These are phyloP conservation scores for Dothideomycetes sp. DNA, from an alignment of 2,329 filamentous ascomycete genomes.

Conservation along the genomic window DNA sequence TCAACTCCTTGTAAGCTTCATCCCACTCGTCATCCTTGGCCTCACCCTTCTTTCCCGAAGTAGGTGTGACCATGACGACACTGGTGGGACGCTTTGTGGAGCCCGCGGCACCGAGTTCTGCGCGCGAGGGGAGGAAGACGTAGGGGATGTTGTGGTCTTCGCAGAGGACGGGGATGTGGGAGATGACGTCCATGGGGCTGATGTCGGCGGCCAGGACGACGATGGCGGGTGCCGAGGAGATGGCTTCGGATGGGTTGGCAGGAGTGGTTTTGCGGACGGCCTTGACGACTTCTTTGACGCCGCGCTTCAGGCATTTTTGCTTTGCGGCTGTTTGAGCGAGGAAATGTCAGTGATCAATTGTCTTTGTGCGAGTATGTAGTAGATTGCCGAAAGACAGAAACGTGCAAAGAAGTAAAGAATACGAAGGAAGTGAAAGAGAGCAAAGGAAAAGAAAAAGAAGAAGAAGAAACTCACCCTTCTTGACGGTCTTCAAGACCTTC, in stretches of 20 bases:
- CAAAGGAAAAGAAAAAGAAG: too few relatives aligned
- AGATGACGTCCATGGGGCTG: slow-evolving; percentile 97
- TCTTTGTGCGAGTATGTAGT: too few relatives aligned
- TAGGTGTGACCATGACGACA: slow-evolving; percentile 72
- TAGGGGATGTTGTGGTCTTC: slow-evolving; percentile 98
- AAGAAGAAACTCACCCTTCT: slow-evolving; percentile 43
- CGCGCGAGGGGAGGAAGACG: slow-evolving; percentile 85
- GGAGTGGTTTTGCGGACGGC: slow-evolving; percentile 83
- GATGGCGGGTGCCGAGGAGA: slow-evolving; percentile 47
- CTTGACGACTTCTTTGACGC: slow-evolving; percentile 98
- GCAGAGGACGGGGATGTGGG: slow-evolving; percentile 92
- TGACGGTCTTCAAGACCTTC: slow-evolving; percentile 56
- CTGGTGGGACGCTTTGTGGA: slow-evolving; percentile 94
- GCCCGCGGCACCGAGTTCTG: slow-evolving; percentile 86
- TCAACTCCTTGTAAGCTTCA: slow-evolving; percentile 39
- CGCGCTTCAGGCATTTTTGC: slow-evolving; percentile 89
- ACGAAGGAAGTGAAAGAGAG: too few relatives aligned
- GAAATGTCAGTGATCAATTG: neutral
- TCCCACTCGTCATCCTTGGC: slow-evolving; percentile 39
- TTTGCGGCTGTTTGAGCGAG: slow-evolving; percentile 61
- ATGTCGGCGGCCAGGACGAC: slow-evolving; percentile 95
- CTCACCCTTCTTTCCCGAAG: slow-evolving; percentile 38
- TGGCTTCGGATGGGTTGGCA: slow-evolving; percentile 49
- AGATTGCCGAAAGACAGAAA: too few relatives aligned
- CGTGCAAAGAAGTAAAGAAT: too few relatives aligned